Evolutionary conservation across 352 stramenopile genomes (phyloP).

Genomic region (Globisporangium uncinulatum): DNA sequence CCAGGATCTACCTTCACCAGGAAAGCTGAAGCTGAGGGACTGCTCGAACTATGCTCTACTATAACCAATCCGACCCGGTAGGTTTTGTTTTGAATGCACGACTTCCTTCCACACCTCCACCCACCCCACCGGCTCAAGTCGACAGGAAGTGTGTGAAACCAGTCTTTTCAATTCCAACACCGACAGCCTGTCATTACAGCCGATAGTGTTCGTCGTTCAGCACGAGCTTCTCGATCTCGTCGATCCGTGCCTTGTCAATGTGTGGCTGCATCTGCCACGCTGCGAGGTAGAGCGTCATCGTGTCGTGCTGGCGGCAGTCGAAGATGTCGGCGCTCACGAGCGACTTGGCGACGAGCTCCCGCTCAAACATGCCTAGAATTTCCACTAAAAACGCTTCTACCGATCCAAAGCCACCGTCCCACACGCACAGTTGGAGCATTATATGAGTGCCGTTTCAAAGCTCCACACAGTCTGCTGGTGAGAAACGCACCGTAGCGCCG

Average conservation of each 20-base stretch:
- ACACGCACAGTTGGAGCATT: neutral
- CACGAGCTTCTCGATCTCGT: constrained; percentile 58
- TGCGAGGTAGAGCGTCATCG: constrained; percentile 67
- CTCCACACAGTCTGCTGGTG: neutral
- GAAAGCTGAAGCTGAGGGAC: too few species aligned
- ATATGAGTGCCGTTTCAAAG: neutral
- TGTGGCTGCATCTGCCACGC: constrained; percentile 87
- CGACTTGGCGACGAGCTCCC: constrained; percentile 72
- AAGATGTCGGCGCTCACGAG: constrained; percentile 68
- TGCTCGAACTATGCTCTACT: too few species aligned
- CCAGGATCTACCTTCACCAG: too few species aligned
- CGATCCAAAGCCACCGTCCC: neutral
- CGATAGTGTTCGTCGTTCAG: constrained; percentile 59
- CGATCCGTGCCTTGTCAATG: constrained; percentile 50
- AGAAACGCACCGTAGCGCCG: constrained; percentile 49
- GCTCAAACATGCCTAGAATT: constrained; percentile 71
- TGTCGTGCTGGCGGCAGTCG: constrained; percentile 62
- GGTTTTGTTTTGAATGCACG: too few species aligned
- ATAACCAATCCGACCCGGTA: too few species aligned
- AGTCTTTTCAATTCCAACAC: too few species aligned
- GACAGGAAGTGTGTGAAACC: too few species aligned
- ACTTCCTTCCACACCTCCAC: too few species aligned
- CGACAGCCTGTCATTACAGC: too few species aligned
- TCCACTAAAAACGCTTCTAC: constrained; percentile 57
- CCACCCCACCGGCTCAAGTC: too few species aligned